A percentile compares a stretch with the other conserved stretches of the same genome.
Evolutionary conservation across 1,284 basidiomycete genomes (phyloP).

Genomic region (Leccinum pachyderme): DNA sequence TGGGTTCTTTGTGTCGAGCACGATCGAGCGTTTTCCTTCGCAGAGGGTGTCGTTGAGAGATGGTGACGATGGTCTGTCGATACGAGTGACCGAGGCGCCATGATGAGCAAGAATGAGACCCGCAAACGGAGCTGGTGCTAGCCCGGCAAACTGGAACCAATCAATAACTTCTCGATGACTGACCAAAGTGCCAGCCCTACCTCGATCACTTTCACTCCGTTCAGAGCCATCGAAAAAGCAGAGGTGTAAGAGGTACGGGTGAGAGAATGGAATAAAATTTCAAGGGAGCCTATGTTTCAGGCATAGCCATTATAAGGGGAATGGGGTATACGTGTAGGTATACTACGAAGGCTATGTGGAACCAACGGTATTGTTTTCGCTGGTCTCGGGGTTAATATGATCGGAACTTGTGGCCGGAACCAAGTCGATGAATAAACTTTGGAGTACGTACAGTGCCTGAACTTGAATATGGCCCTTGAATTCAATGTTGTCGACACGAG

Average conservation of each 20-base stretch:
- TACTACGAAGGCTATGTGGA: background rate
- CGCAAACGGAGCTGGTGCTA: conserved; percentile 80
- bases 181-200: conserved; percentile 28
- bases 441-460: too few relatives aligned
- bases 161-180: background rate
- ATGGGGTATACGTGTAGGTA: background rate
- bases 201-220: conserved; percentile 58
- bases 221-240: conserved; percentile 42
- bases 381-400: background rate
- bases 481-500: background rate
- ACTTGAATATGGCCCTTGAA: too few relatives aligned
- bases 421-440: too few relatives aligned
- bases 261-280: background rate
- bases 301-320: conserved; percentile 5
- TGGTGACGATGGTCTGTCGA: conserved; percentile 57
- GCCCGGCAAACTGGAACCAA: conserved; percentile 70
- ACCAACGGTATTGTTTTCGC: conserved; percentile 4
- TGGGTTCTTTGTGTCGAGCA: conserved; percentile 61
- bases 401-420: background rate
- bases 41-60: conserved; percentile 53
- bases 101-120: conserved; percentile 81
- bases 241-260: background rate
- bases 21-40: conserved; percentile 73
- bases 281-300: conserved; percentile 11
- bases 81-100: conserved; percentile 74